Conservation (phyloP, 176 grass and related monocot genomes). For the Oryza punctata region DNA sequence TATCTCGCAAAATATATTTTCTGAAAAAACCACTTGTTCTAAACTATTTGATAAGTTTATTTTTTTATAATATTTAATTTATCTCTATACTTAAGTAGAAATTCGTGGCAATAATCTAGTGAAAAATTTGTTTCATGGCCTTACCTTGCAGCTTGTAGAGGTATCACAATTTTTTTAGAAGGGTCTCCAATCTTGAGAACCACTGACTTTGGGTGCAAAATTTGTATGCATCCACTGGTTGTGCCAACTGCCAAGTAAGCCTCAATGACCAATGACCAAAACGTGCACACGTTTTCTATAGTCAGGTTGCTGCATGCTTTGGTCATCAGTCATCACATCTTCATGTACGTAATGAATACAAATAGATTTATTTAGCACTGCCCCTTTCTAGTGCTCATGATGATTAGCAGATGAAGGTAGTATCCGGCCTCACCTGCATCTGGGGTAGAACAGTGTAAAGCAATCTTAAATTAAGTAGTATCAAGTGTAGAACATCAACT, state of each 20-base stretch:
- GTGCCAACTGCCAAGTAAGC: not conserved
- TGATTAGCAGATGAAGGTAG: not conserved
- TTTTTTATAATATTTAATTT: no score
- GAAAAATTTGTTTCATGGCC: no score
- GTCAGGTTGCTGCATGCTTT: not conserved
- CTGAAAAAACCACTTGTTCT: no score
- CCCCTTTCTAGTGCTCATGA: not conserved
- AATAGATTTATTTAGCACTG: not conserved
- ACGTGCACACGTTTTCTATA: not conserved
- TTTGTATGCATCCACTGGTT: not conserved
- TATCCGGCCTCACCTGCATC: constrained; percentile 22
- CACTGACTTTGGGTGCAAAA: not conserved
- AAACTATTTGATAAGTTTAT: no score
- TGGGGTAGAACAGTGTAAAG: not conserved
- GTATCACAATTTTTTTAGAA: not conserved
- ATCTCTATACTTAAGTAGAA: no score
- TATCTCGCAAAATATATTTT: no score
- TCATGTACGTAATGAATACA: not conserved
- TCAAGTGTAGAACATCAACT: not conserved
- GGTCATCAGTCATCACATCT: constrained; percentile 5
- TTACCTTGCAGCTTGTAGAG: no score
- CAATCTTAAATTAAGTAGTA: not conserved
- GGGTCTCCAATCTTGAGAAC: not conserved
- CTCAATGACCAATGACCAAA: not conserved
- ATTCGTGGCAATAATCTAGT: no score